Evolutionary conservation across 352 stramenopile genomes (phyloP).

Genomic region (Globisporangium cederbergense): DNA sequence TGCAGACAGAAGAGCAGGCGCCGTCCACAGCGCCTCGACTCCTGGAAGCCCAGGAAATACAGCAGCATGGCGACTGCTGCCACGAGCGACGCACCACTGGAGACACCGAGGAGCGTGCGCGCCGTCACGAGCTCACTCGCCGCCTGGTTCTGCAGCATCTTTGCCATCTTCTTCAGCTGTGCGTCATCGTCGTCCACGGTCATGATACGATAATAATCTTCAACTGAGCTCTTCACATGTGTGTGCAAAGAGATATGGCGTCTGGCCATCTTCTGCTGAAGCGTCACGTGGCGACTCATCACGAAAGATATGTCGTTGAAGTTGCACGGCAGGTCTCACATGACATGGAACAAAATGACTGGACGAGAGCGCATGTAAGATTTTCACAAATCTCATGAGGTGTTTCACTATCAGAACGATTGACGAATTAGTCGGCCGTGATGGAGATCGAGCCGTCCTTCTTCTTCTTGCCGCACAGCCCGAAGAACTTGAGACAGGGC

Average conservation of each 20-base stretch:
- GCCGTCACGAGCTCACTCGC: constrained; percentile 36
- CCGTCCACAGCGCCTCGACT: constrained; percentile 60
- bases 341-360: neutral
- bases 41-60: constrained; percentile 59
- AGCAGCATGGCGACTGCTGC: constrained; percentile 46
- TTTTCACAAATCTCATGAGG: neutral
- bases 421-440: constrained; percentile 41
- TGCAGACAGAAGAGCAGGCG: constrained; percentile 67
- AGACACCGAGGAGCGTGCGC: constrained; percentile 37
- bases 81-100: constrained; percentile 37
- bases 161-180: constrained; percentile 31
- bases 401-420: neutral
- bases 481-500: constrained; percentile 82
- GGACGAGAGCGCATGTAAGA: neutral
- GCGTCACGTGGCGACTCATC: neutral
- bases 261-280: neutral
- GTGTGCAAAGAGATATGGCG: neutral
- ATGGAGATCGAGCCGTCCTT: constrained; percentile 80
- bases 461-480: constrained; percentile 74
- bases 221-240: neutral
- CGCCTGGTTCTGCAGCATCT: constrained; percentile 9
- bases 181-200: neutral
- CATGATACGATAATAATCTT: neutral
- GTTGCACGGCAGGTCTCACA: neutral
- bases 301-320: neutral